phyloP scores from a whole-genome alignment of 2,329 filamentous ascomycete genomes.

The Apiospora sp. region DNA sequence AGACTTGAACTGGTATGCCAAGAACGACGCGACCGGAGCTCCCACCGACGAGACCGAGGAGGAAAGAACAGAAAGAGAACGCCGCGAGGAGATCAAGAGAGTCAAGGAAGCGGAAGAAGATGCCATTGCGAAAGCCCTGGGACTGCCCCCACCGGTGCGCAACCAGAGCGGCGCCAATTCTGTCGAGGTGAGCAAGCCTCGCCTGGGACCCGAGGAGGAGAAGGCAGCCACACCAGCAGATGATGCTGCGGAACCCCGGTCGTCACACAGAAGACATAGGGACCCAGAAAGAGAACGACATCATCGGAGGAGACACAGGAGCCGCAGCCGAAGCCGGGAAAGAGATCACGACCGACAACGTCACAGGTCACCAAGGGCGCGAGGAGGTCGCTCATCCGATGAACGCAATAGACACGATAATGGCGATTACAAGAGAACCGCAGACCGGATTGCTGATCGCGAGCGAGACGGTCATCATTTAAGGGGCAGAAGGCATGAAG shows the following conservation, averaged over 20 bases:
- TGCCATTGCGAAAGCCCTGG: slow-evolving; percentile 83
- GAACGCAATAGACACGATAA: slow-evolving; percentile 2
- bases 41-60: slow-evolving; percentile 64
- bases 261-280: slow-evolving; percentile 35
- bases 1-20: slow-evolving; percentile 71
- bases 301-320: slow-evolving; percentile 42
- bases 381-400: slow-evolving; percentile 28
- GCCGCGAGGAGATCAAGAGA: slow-evolving; percentile 78
- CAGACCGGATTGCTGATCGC: not conserved
- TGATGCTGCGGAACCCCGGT: slow-evolving; percentile 29
- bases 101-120: slow-evolving; percentile 95
- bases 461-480: slow-evolving; percentile 31
- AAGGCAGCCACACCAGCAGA: slow-evolving; percentile 32
- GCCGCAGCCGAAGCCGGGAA: slow-evolving; percentile 24
- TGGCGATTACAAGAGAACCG: not conserved
- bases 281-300: slow-evolving; percentile 44
- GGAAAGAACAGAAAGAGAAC: slow-evolving; percentile 65
- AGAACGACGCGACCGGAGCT: slow-evolving; percentile 55
- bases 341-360: slow-evolving; percentile 29
- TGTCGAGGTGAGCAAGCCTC: slow-evolving; percentile 60
- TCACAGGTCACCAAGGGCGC: slow-evolving; percentile 38
- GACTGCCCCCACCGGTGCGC: slow-evolving; percentile 73
- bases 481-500: slow-evolving; percentile 53
- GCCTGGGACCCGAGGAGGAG: slow-evolving; percentile 42
- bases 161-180: slow-evolving; percentile 71